Percentiles rank a stretch among this genome's conserved stretches.
These are phyloP conservation scores for Suillus subaureus DNA, from an alignment of 768 basidiomycete species.

Conservation along the genomic window DNA sequence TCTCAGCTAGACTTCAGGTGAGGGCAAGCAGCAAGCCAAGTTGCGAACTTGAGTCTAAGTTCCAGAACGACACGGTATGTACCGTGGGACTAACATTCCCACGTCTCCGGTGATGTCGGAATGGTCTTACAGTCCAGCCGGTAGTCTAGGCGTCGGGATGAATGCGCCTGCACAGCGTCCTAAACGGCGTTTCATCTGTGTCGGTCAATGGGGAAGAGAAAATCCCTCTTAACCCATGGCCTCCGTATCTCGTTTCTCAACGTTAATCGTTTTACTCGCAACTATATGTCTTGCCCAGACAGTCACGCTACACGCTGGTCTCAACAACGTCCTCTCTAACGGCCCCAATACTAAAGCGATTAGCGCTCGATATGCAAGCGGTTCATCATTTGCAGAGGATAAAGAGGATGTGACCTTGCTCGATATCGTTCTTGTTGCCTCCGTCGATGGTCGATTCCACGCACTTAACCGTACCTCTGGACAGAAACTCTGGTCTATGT, in stretches of 20 bases:
- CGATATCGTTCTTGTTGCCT: slow-evolving; percentile 87
- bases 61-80: not conserved
- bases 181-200: not conserved
- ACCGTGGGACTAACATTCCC: not conserved
- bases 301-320: slow-evolving; percentile 28
- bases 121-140: not conserved
- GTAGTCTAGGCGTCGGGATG: not conserved
- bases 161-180: not conserved
- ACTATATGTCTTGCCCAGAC: slow-evolving; percentile 35
- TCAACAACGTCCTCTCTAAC: slow-evolving; percentile 31
- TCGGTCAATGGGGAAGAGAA: slow-evolving; percentile 31
- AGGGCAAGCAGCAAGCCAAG: not conserved
- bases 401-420: slow-evolving; percentile 61
- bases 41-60: not conserved
- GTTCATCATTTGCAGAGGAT: slow-evolving; percentile 16
- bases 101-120: not conserved
- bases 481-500: slow-evolving; percentile 85
- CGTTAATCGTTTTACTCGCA: slow-evolving; percentile 29
- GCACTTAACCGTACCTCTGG: slow-evolving; percentile 90
- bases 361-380: slow-evolving; percentile 19
- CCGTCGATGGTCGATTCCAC: slow-evolving; percentile 94
- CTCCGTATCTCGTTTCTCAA: slow-evolving; percentile 26
- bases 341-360: slow-evolving; percentile 16
- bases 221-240: slow-evolving; percentile 36
- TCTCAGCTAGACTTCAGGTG: not conserved